Conservation (phyloP, 140 eudicot species). For the Erigeron philadelphicus region DNA sequence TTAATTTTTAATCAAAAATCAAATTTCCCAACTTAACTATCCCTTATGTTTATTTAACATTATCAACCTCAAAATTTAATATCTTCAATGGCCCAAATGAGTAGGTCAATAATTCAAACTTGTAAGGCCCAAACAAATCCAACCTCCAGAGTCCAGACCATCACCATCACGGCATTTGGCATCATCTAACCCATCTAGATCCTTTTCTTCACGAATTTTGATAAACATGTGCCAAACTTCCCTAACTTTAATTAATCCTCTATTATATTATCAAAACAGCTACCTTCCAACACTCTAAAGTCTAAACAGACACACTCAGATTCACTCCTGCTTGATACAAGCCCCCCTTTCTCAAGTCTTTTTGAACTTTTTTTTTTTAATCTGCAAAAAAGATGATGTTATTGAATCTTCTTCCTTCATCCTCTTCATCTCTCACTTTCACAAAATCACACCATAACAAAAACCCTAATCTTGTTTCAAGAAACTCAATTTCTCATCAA, state of each 20-base stretch:
- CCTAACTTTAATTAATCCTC: neutral
- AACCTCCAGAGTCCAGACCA: conserved; percentile 26
- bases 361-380: neutral
- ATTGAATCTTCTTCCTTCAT: conserved; percentile 61
- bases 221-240: conserved; percentile 26
- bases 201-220: conserved; percentile 18
- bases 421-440: conserved; percentile 48
- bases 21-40: no score
- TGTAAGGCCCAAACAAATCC: conserved; percentile 16
- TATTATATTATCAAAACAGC: conserved; percentile 13
- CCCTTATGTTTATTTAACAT: neutral
- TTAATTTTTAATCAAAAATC: no score
- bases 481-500: conserved; percentile 20
- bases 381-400: conserved; percentile 33
- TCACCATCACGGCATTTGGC: neutral
- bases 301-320: conserved; percentile 1
- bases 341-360: conserved; percentile 26
- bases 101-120: no score
- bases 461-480: conserved; percentile 33
- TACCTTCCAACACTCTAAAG: conserved; percentile 18
- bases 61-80: neutral
- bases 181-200: conserved; percentile 2
- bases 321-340: conserved; percentile 13
- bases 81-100: conserved; percentile 19
- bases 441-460: conserved; percentile 43